Percentiles rank a stretch among this genome's conserved stretches.
Conservation (phyloP, 306 rosid species). For the Corylus americana region DNA sequence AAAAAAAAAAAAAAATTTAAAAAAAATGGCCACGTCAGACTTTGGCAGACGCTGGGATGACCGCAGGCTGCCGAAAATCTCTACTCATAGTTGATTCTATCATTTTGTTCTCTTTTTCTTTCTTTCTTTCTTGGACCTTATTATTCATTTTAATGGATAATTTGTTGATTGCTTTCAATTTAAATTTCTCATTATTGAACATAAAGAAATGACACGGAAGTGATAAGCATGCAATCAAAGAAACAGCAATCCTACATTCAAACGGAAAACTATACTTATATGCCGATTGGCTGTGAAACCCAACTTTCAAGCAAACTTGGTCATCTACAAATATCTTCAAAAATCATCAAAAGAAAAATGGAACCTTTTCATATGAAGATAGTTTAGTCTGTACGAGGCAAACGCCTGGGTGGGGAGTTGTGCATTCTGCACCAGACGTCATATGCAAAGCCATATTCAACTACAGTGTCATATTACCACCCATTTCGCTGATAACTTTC, state of each 20-base stretch:
- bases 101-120: not conserved
- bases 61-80: too few species aligned
- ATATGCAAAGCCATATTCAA: conserved; percentile 26
- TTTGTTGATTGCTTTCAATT: not conserved
- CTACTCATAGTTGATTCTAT: not conserved
- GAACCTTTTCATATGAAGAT: conserved; percentile 1
- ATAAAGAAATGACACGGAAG: not conserved
- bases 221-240: not conserved
- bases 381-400: not conserved
- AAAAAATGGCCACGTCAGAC: too few species aligned
- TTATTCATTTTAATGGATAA: not conserved
- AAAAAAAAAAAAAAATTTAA: too few species aligned
- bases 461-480: conserved; percentile 57
- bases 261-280: not conserved
- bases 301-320: conserved; percentile 7
- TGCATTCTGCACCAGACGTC: conserved; percentile 26
- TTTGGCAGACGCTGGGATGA: too few species aligned
- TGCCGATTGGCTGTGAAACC: not conserved
- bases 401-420: conserved; percentile 9
- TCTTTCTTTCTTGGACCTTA: not conserved
- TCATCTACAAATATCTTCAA: not conserved
- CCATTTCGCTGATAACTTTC: conserved; percentile 69
- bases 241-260: not conserved
- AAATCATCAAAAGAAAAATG: not conserved
- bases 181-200: not conserved